These are phyloP conservation scores for Neoboletus brunneissimus DNA, from an alignment of 768 basidiomycete species.

Conservation along the genomic window DNA sequence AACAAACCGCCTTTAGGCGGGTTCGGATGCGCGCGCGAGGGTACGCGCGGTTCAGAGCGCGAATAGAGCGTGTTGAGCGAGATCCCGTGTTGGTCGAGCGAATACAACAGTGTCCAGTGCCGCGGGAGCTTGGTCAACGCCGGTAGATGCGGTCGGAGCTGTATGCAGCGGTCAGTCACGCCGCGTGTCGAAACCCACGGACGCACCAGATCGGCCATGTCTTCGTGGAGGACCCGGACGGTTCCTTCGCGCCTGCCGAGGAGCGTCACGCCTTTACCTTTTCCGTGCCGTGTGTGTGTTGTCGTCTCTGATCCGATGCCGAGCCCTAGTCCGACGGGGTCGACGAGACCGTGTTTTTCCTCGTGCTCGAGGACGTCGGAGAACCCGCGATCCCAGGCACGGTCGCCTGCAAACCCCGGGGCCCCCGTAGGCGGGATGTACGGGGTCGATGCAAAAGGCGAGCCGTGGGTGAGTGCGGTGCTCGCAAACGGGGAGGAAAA, in stretches of 20 bases:
- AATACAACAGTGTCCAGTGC: constrained; percentile 80
- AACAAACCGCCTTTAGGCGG: constrained; percentile 52
- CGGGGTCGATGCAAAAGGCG: constrained; percentile 48
- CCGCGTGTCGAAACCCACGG: background rate
- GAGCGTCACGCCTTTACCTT: constrained; percentile 46
- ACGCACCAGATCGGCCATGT: constrained; percentile 61
- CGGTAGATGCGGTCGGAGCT: constrained; percentile 74
- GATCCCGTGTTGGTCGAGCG: constrained; percentile 93
- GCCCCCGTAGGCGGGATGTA: constrained; percentile 61
- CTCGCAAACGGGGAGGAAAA: constrained; percentile 14
- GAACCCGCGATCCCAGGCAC: constrained; percentile 66
- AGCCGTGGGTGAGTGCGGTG: constrained; percentile 38
- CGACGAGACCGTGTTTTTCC: constrained; percentile 36
- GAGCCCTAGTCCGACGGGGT: constrained; percentile 44
- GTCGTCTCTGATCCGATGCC: constrained; percentile 26
- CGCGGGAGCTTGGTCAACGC: constrained; percentile 68
- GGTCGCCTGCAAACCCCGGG: constrained; percentile 71
- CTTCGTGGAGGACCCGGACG: constrained; percentile 45
- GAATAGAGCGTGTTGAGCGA: constrained; percentile 86
- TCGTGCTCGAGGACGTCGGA: constrained; percentile 48
- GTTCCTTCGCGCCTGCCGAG: constrained; percentile 58
- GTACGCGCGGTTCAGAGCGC: constrained; percentile 46
- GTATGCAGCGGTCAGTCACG: background rate
- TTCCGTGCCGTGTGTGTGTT: constrained; percentile 21
- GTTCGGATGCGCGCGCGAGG: constrained; percentile 21